A percentile compares a stretch with the other conserved stretches of the same genome.
phyloP scores from a whole-genome alignment of 345 rosid genomes.

The Dipteronia dyeriana region DNA sequence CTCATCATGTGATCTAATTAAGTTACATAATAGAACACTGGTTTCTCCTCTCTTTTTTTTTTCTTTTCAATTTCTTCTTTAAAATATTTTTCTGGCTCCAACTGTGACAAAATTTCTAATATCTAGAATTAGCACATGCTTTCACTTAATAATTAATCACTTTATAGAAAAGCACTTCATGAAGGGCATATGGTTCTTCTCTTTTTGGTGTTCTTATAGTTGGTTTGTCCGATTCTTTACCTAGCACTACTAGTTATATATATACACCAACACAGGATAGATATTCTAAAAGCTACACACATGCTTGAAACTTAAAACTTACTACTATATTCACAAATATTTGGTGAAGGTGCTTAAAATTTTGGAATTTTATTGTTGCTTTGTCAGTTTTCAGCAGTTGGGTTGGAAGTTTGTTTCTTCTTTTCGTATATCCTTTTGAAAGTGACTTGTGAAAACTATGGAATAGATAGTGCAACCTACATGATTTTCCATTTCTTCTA shows the following conservation, averaged over 20 bases:
- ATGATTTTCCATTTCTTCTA: constrained; percentile 15
- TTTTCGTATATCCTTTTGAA: constrained; percentile 25
- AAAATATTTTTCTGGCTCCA: too few relatives aligned
- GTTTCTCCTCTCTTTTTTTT: neutral
- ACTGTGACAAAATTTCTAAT: neutral
- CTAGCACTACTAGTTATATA: neutral
- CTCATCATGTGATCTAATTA: constrained; percentile 15
- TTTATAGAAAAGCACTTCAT: neutral
- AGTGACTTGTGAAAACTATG: constrained; percentile 31
- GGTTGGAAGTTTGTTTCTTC: constrained; percentile 22
- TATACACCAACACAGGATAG: too few relatives aligned
- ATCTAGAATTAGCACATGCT: neutral
- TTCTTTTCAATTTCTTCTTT: neutral
- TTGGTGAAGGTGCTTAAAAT: neutral
- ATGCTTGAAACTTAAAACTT: neutral
- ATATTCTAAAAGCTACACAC: neutral
- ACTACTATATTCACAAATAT: neutral
- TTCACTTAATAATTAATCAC: neutral
- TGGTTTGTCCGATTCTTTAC: neutral
- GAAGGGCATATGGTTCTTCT: neutral
- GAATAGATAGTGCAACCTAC: constrained; percentile 35
- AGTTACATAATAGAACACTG: constrained; percentile 17
- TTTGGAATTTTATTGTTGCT: constrained; percentile 23
- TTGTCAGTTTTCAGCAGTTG: constrained; percentile 45
- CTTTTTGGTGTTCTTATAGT: neutral